phyloP scores from a whole-genome alignment of 208 protist species.

The Porcisia hertigi region DNA sequence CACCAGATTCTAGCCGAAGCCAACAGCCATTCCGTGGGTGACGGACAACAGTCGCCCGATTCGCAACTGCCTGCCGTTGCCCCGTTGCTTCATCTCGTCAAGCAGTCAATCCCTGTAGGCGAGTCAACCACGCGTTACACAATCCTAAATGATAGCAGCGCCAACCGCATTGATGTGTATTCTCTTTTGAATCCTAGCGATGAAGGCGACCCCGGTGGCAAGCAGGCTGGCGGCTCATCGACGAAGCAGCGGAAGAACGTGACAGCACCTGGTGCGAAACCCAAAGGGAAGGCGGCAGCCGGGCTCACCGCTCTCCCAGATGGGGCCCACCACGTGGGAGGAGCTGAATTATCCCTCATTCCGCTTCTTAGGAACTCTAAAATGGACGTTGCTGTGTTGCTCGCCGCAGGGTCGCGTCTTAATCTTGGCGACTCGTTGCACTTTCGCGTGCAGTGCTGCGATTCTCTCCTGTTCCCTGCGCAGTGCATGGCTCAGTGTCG shows the following conservation, averaged over 20 bases:
- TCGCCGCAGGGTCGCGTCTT: conserved; percentile 2
- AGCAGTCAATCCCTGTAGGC: conserved; percentile 10
- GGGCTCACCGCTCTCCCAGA: conserved; percentile 14
- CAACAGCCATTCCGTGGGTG: background rate
- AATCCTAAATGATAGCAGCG: conserved; percentile 18
- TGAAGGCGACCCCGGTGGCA: conserved; percentile 3
- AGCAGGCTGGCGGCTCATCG: background rate
- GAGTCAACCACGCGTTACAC: conserved; percentile 9
- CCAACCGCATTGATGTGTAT: conserved; percentile 31
- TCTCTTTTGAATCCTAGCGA: background rate
- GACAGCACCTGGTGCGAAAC: background rate
- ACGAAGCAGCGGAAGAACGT: conserved; percentile 9
- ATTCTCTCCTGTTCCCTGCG: conserved; percentile 18
- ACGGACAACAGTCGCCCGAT: background rate
- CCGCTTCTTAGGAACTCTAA: conserved; percentile 20
- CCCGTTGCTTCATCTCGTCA: conserved; percentile 17
- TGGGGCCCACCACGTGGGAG: conserved; percentile 18
- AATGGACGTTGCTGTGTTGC: conserved; percentile 16
- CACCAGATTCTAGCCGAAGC: conserved; percentile 28
- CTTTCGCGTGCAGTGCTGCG: conserved; percentile 27
- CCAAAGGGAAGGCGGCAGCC: conserved; percentile 15
- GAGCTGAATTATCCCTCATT: conserved; percentile 13
- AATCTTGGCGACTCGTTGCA: conserved; percentile 3
- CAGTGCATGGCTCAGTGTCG: conserved; percentile 24
- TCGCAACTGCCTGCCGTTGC: conserved; percentile 11